Conservation (phyloP, 2,329 filamentous ascomycete genomes). For the Zelopaecilomyces penicillatus region DNA sequence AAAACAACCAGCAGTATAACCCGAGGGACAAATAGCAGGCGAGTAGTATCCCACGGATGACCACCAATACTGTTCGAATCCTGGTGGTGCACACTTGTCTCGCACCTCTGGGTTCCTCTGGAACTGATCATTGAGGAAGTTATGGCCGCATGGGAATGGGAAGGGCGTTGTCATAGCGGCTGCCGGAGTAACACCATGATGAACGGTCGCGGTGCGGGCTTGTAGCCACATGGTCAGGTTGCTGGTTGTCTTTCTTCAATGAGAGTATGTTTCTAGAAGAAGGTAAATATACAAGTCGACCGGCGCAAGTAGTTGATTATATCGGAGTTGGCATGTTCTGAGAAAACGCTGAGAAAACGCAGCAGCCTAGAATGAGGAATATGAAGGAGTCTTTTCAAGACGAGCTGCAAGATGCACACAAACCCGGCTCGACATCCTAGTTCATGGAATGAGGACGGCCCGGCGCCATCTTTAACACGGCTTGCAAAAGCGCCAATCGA, state of each 20-base stretch:
- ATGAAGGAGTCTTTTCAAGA: no score
- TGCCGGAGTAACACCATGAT: conserved; percentile 4
- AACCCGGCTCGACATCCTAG: no score
- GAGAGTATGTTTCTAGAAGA: not conserved
- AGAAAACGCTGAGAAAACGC: no score
- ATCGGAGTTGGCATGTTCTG: no score
- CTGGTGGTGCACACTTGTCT: conserved; percentile 5
- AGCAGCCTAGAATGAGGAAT: no score
- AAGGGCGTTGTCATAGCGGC: conserved; percentile 7
- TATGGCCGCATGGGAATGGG: conserved; percentile 5
- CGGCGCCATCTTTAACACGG: no score
- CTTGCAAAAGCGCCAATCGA: no score
- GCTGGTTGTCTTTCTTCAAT: not conserved
- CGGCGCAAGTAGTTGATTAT: no score
- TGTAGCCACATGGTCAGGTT: not conserved
- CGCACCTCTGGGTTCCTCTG: conserved; percentile 3
- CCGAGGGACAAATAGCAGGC: conserved; percentile 4
- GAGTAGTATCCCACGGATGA: conserved; percentile 7
- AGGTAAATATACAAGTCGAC: no score
- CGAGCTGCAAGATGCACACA: no score
- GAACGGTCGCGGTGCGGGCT: not conserved
- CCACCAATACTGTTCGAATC: conserved; percentile 6
- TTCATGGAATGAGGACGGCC: no score
- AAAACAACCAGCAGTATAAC: conserved; percentile 6
- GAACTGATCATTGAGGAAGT: conserved; percentile 4